phyloP scores from a whole-genome alignment of 257 asterid genomes.

The Solanum bulbocastanum region DNA sequence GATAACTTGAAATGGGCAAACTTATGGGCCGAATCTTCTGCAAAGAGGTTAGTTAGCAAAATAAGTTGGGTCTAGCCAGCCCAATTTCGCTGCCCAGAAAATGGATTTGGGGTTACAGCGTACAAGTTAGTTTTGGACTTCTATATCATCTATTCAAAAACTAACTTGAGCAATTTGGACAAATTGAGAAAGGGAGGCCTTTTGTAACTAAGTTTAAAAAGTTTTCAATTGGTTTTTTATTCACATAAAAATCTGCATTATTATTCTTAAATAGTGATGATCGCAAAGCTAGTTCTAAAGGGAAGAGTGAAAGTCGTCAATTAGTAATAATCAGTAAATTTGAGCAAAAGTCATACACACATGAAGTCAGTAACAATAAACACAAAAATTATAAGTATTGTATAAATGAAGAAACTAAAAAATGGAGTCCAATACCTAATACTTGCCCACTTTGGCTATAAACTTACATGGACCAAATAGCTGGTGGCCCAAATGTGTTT shows the following conservation, averaged over 20 bases:
- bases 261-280: background rate
- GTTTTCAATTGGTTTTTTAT: no score
- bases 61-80: background rate
- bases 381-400: no score
- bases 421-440: no score
- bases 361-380: no score
- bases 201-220: background rate
- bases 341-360: no score
- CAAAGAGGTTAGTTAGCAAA: background rate
- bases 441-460: no score
- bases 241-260: background rate
- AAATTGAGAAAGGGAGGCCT: background rate
- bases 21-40: background rate
- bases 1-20: no score
- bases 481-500: no score
- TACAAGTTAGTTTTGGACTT: background rate
- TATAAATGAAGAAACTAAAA: no score
- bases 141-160: background rate
- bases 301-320: background rate
- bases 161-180: background rate
- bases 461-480: no score
- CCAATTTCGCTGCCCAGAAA: background rate
- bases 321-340: no score
- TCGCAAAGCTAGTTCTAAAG: background rate
- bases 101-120: background rate